Evolutionary conservation across 2,329 filamentous ascomycete species (phyloP).

Genomic region (Stagonosporopsis vannaccii): DNA sequence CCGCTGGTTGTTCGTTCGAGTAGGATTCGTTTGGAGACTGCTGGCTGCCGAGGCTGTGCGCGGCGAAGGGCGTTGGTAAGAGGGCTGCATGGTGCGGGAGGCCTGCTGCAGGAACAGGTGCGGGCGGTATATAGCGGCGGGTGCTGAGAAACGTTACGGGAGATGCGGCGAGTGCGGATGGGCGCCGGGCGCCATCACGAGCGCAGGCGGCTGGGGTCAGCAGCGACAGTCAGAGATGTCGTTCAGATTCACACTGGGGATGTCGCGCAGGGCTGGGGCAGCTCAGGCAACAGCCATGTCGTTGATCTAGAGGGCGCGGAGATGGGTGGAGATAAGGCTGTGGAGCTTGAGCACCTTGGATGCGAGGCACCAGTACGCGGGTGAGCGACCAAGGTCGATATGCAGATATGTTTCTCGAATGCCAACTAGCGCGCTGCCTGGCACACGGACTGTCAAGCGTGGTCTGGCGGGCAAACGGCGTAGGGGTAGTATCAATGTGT

Average conservation of each 20-base stretch:
- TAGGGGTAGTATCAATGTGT: conserved; percentile 11
- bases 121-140: conserved; percentile 19
- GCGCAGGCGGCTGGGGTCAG: conserved; percentile 33
- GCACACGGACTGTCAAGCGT: conserved; percentile 3
- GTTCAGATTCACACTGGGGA: conserved; percentile 34
- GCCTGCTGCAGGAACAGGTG: conserved; percentile 31
- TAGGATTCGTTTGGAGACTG: conserved; percentile 74
- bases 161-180: conserved; percentile 44
- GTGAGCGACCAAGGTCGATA: conserved; percentile 17
- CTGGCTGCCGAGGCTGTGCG: conserved; percentile 75
- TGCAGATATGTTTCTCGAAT: conserved; percentile 13
- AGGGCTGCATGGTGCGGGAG: conserved; percentile 76
- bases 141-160: conserved; percentile 34
- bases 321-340: conserved; percentile 41
- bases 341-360: conserved; percentile 32
- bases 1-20: conserved; percentile 75
- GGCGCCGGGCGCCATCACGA: conserved; percentile 50
- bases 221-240: conserved; percentile 30
- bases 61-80: conserved; percentile 76
- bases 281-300: conserved; percentile 50
- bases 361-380: conserved; percentile 16
- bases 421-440: background rate
- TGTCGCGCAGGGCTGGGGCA: conserved; percentile 17
- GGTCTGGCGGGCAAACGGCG: conserved; percentile 5
- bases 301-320: conserved; percentile 29